phyloP scores from a whole-genome alignment of 306 rosid genomes.

The Prunus armeniaca region DNA sequence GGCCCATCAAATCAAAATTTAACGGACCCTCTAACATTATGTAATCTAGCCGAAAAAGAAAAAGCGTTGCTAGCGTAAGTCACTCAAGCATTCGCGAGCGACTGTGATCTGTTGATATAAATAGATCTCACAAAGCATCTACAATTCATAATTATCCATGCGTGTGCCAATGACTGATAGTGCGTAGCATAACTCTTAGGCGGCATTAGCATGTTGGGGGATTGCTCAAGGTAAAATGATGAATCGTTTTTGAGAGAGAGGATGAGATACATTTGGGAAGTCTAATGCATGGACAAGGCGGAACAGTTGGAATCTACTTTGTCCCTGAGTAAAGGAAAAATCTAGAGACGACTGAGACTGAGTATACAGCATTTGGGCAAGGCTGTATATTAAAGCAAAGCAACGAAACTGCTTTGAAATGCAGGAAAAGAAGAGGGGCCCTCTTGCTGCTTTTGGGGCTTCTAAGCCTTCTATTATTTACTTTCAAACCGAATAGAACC shows the following conservation, averaged over 20 bases:
- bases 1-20: not conserved
- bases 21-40: no score
- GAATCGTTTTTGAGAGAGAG: not conserved
- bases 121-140: no score
- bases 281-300: not conserved
- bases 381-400: not conserved
- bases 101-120: no score
- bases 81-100: no score
- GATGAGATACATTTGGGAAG: not conserved
- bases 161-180: no score
- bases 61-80: no score
- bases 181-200: no score
- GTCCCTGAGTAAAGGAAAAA: not conserved
- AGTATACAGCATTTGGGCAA: not conserved
- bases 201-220: no score
- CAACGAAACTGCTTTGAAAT: not conserved
- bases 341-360: not conserved
- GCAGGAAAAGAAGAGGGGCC: not conserved
- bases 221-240: no score
- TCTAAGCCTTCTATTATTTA: not conserved
- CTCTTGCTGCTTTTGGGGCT: not conserved
- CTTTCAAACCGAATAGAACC: not conserved
- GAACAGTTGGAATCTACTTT: not conserved
- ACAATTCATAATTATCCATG: no score
- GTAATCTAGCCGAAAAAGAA: no score